These are phyloP conservation scores for Malania oleifera DNA, from an alignment of 164 flowering plant genomes.

Conservation along the genomic window DNA sequence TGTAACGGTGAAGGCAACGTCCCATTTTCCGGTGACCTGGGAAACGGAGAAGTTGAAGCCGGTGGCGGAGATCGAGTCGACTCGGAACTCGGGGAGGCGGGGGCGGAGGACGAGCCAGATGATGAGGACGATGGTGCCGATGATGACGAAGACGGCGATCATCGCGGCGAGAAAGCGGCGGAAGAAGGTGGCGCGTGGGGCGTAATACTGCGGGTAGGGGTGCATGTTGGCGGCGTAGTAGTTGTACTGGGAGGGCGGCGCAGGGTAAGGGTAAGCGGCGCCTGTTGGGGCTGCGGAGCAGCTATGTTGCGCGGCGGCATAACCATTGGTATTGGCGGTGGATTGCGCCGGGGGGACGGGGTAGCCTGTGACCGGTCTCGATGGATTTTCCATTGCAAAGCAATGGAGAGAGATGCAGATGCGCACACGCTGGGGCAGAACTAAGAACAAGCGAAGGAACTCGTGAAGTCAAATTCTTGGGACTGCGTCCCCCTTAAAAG, in stretches of 20 bases:
- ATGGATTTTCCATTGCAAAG: no score
- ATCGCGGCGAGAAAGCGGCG: background rate
- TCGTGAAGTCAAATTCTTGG: no score
- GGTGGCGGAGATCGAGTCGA: background rate
- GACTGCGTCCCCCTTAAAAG: no score
- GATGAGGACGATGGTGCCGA: background rate
- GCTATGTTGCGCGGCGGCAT: background rate
- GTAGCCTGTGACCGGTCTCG: conserved; percentile 1
- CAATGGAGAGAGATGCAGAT: no score
- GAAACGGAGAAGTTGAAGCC: background rate
- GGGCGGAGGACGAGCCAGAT: background rate
- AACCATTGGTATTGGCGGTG: background rate
- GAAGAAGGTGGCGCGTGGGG: background rate
- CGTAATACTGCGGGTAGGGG: background rate
- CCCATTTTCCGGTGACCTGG: background rate
- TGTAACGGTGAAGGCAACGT: background rate
- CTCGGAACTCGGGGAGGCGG: conserved; percentile 1
- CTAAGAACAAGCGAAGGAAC: no score
- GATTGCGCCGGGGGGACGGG: background rate
- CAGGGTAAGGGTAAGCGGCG: background rate
- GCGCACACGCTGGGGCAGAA: no score
- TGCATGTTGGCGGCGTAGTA: background rate
- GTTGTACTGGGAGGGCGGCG: background rate
- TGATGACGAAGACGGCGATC: background rate
- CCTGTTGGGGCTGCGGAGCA: background rate